Evolutionary conservation across 1,284 basidiomycete genomes (phyloP).

Genomic region (Rhodotorula sp.): DNA sequence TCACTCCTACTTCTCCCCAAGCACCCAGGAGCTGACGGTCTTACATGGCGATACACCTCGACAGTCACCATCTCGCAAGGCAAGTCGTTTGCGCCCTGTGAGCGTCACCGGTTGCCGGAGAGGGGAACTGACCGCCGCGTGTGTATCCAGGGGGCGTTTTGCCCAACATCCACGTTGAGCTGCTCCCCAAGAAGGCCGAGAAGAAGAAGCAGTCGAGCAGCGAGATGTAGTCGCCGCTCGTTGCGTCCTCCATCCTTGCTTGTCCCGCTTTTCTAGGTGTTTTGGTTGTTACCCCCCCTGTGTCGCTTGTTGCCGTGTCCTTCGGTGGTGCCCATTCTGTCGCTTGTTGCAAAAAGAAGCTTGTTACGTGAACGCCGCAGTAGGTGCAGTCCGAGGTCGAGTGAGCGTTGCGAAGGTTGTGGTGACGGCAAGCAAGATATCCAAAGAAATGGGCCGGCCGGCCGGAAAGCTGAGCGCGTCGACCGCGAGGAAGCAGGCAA

Average conservation of each 20-base stretch:
- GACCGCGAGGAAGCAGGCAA: too few relatives aligned
- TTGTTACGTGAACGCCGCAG: too few relatives aligned
- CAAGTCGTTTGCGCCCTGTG: not conserved
- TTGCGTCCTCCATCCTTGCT: not conserved
- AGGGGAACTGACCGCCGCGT: not conserved
- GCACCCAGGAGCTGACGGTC: not conserved
- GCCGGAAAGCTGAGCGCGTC: too few relatives aligned
- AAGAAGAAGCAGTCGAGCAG: not conserved
- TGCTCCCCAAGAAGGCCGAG: not conserved
- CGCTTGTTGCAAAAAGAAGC: too few relatives aligned
- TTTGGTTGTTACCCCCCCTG: too few relatives aligned
- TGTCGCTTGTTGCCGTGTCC: too few relatives aligned
- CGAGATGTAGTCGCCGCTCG: not conserved
- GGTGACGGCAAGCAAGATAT: too few relatives aligned
- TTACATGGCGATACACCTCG: too few relatives aligned
- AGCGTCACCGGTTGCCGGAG: not conserved
- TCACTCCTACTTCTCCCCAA: not conserved
- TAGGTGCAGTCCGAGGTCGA: too few relatives aligned
- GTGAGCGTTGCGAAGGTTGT: too few relatives aligned
- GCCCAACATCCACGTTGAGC: constrained; percentile 34
- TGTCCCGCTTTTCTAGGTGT: not conserved
- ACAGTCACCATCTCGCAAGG: constrained; percentile 80
- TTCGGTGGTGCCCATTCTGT: too few relatives aligned
- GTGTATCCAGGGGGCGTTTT: constrained; percentile 33
- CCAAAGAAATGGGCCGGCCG: too few relatives aligned